Evolutionary conservation across 768 basidiomycete species (phyloP), one percentile per base, ranked within the genome.

Genomic region (Tricholoma furcatifolium): DNA sequence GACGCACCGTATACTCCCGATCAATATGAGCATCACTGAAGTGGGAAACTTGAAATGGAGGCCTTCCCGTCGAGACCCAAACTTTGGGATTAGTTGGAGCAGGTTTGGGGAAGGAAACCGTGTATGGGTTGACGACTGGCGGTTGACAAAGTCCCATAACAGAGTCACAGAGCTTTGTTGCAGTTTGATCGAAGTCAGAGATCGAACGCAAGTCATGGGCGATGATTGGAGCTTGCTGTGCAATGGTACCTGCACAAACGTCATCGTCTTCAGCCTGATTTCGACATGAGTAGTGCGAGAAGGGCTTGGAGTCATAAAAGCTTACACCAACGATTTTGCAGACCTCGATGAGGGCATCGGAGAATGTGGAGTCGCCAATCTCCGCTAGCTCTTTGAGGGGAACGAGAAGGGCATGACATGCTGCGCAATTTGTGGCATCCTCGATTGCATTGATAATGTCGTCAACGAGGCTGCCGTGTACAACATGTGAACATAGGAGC

Each of bases 11-110:
- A 59, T 85, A 85, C 7, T 72, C 59, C 24, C 81, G 69, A 58
- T 85, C 84, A 32, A 86, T 79, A 57, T 86, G 84, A 4, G 79
- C 78, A 61, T 85, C 84, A 58, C 80, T 82, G 62, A 86, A 77
- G 60, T 86, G 84, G 0, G 76, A 76, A 6, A 84, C 79, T 56
- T 80, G 74, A 61, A 84, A 76, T 1, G 82, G 77, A 18, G 67
- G 18, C 44, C 68, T 71, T 5, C 78, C 75, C 1, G 61, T 64
- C 3, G 75, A 75, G 3, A 50, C 56, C 53, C 70, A 72, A 1
- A 52, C 53, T 42, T 68, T 70, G 5, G 72, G 72, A 12, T 66
- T 62, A 1, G 62, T 48, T 1, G 80, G 76, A 9, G 70, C 61
- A 2, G 73, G 45, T 41, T 74, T 74, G 2, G 80, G 76, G 52